Conservation (phyloP, 305 asterid species). For the Fraxinus baroniana region DNA sequence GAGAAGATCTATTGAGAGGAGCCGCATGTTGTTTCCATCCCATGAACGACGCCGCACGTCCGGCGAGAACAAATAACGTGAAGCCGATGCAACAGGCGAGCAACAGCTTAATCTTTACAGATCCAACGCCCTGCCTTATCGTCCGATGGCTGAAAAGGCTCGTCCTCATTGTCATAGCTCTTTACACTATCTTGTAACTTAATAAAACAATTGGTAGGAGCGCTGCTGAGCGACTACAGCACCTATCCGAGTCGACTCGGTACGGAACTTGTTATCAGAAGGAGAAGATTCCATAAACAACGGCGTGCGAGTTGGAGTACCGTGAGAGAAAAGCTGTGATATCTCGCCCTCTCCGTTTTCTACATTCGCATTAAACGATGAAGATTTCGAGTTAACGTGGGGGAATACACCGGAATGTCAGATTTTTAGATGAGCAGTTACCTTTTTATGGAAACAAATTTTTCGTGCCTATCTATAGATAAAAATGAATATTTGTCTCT, state of each 20-base stretch:
- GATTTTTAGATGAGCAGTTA: not conserved
- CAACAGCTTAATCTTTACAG: slow-evolving; percentile 58
- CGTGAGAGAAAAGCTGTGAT: not conserved
- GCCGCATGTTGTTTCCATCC: slow-evolving; percentile 48
- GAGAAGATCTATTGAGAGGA: slow-evolving; percentile 36
- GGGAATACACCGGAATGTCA: not conserved
- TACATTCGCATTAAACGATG: not conserved
- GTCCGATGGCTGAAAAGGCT: slow-evolving; percentile 68
- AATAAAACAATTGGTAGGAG: not conserved
- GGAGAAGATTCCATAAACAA: not conserved
- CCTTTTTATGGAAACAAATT: not conserved
- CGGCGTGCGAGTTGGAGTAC: not conserved
- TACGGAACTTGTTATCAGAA: not conserved
- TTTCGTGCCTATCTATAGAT: not conserved
- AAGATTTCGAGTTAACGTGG: not conserved
- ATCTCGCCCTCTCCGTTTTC: not conserved
- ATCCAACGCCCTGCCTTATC: slow-evolving; percentile 60
- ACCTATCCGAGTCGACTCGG: slow-evolving; percentile 37
- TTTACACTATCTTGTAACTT: not conserved
- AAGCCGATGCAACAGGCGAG: slow-evolving; percentile 43
- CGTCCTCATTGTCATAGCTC: slow-evolving; percentile 37
- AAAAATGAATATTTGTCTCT: not conserved
- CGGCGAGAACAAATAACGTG: slow-evolving; percentile 42
- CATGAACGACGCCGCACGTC: slow-evolving; percentile 50
- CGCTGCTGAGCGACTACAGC: slow-evolving; percentile 19